A percentile compares a stretch with the other conserved stretches of the same genome.
These are phyloP conservation scores for Blastobotrys americana DNA, from an alignment of 805 yeast genomes.

Conservation along the genomic window DNA sequence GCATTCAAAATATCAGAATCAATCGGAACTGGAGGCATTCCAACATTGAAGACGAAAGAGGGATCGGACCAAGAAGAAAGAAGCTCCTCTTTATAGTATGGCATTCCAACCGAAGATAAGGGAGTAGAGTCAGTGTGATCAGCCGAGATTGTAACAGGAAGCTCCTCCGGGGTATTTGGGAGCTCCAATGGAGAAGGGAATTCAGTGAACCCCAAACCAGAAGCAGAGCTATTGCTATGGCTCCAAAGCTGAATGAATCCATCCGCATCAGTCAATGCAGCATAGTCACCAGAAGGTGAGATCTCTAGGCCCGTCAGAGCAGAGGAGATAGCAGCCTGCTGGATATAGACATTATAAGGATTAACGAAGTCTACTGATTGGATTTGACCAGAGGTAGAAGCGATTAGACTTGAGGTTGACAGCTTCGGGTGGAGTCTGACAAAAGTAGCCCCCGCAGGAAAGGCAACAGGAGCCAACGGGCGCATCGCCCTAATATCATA, in stretches of 20 bases:
- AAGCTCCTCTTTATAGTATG: slow-evolving; percentile 69
- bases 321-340: slow-evolving; percentile 54
- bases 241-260: slow-evolving; percentile 67
- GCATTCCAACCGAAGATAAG: slow-evolving; percentile 71
- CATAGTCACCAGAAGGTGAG: slow-evolving; percentile 66
- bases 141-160: slow-evolving; percentile 15
- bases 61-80: slow-evolving; percentile 70
- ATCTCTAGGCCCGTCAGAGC: slow-evolving; percentile 46
- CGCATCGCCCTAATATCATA: slow-evolving; percentile 70
- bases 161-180: slow-evolving; percentile 24
- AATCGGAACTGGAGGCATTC: slow-evolving; percentile 50
- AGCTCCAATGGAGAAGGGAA: slow-evolving; percentile 42
- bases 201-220: slow-evolving; percentile 42
- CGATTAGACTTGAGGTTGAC: slow-evolving; percentile 67
- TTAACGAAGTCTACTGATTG: slow-evolving; percentile 79
- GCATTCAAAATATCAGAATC: slow-evolving; percentile 42
- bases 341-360: slow-evolving; percentile 58
- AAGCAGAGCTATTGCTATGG: slow-evolving; percentile 39
- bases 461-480: slow-evolving; percentile 71
- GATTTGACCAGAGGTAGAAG: slow-evolving; percentile 71
- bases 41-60: slow-evolving; percentile 43
- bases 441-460: slow-evolving; percentile 82
- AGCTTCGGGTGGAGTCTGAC: slow-evolving; percentile 81
- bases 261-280: slow-evolving; percentile 60
- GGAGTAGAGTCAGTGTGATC: slow-evolving; percentile 35